These are phyloP conservation scores for Triticum turgidum DNA, from an alignment of 176 grass and related monocot species.

Conservation along the genomic window DNA sequence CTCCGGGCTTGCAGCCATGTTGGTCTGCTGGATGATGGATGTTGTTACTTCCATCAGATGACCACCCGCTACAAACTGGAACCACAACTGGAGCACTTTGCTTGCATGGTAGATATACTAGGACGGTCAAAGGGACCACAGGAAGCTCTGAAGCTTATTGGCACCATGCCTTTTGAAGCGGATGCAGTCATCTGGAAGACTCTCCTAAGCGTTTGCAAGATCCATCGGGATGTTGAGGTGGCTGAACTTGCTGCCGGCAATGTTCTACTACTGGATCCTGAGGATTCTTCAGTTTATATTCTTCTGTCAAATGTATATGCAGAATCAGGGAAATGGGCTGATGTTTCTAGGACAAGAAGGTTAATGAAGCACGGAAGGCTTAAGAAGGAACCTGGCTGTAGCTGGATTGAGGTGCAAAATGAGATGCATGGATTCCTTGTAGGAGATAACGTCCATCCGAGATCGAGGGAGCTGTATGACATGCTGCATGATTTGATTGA, in stretches of 20 bases:
- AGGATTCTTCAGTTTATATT: slow-evolving; percentile 77
- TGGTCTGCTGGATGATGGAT: slow-evolving; percentile 67
- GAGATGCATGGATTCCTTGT: slow-evolving; percentile 81
- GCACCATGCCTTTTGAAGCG: slow-evolving; percentile 68
- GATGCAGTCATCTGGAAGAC: slow-evolving; percentile 83
- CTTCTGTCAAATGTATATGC: slow-evolving; percentile 75
- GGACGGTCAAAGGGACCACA: slow-evolving; percentile 61
- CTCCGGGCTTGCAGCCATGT: slow-evolving; percentile 88
- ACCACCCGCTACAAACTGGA: slow-evolving; percentile 53
- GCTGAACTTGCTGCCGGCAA: slow-evolving; percentile 73
- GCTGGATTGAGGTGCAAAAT: slow-evolving; percentile 78
- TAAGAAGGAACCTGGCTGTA: slow-evolving; percentile 88
- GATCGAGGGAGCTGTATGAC: slow-evolving; percentile 57
- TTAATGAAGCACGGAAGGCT: slow-evolving; percentile 59
- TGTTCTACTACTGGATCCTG: slow-evolving; percentile 52
- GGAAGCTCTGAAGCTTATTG: slow-evolving; percentile 67
- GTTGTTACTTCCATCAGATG: slow-evolving; percentile 69
- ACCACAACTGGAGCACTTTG: slow-evolving; percentile 82
- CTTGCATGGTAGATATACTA: slow-evolving; percentile 89
- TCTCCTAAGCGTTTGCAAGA: slow-evolving; percentile 71
- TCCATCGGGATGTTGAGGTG: slow-evolving; percentile 57
- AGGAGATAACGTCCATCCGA: slow-evolving; percentile 63
- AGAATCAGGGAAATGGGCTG: slow-evolving; percentile 57
- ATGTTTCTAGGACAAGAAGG: slow-evolving; percentile 73
- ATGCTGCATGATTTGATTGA: slow-evolving; percentile 63